Base-by-base conservation (phyloP, 352 stramenopile species). In the Globisporangium paddicum region DNA sequence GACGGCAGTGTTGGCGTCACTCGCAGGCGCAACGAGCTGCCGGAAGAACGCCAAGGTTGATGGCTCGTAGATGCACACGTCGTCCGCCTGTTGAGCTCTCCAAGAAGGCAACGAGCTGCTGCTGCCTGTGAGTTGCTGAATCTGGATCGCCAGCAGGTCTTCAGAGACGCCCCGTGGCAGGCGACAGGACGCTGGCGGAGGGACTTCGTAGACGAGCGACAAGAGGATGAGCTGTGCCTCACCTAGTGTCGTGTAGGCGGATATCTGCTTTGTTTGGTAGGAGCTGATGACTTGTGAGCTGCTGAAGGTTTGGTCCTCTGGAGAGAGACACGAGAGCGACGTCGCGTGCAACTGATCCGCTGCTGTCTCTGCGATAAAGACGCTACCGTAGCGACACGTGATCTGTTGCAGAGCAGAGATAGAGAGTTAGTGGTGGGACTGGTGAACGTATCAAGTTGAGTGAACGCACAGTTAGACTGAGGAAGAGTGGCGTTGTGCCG, bases 171-270 rank as follows among this genome's bases (percentile, higher is more conserved):
- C 30, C 5, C 34, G 25, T 14, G 42, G 34, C 6, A 50, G n/a
- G 0, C 21, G 13, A 23, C 50, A 55, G 10, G 41, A 23, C 4
- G 48, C 42, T 21, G 41, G 35, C 10, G 42, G 4, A 3, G 52
- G 41, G 10, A 37, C 62, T 46, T 37, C 37, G 28, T 78, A 75
- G 19, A 66, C 32, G 28, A 78, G 62, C 7, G 64, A 67, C 21
- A 62, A 55, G 2, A 75, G 61, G 13, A 74, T 65, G 18, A 49
- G 55, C 45, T 69, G 64, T 25, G 64, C 67, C 37, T 75, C 70
- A 9, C 48, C 25, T 10, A 57, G 48, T 5, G 70, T 75, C 32
- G 70, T 72, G 18, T 63, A 35, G 16, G 46, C 61, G 16, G 47
- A 41, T 46, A 75, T 58, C 4, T 26, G 41, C 9, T 2, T 42